These are phyloP conservation scores for Sphaerulina musiva DNA, from an alignment of 2,329 filamentous ascomycete genomes.

Conservation along the genomic window DNA sequence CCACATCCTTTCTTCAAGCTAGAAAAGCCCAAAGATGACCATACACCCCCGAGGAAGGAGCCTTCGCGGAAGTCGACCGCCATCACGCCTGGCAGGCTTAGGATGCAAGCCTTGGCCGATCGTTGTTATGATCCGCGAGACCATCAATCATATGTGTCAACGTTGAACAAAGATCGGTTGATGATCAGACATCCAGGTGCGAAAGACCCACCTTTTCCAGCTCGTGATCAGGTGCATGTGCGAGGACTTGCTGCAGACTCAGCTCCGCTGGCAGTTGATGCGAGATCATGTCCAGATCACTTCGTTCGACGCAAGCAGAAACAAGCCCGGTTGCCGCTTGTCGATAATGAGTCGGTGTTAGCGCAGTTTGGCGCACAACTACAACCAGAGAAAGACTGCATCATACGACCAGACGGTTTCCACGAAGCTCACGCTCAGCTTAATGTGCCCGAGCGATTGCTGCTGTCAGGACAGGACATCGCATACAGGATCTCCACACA, in stretches of 20 bases:
- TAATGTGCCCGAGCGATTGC: slow-evolving; percentile 27
- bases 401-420: slow-evolving; percentile 28
- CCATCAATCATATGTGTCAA: slow-evolving; percentile 22
- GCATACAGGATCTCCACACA: slow-evolving; percentile 30
- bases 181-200: slow-evolving; percentile 58
- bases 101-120: slow-evolving; percentile 26
- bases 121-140: slow-evolving; percentile 18
- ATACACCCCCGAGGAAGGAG: slow-evolving; percentile 25
- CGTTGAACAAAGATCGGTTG: slow-evolving; percentile 30
- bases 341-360: slow-evolving; percentile 23
- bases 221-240: slow-evolving; percentile 57
- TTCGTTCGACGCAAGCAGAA: slow-evolving; percentile 36
- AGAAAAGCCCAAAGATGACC: slow-evolving; percentile 39
- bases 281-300: neutral
- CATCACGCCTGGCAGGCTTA: slow-evolving; percentile 44
- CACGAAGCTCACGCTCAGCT: slow-evolving; percentile 30
- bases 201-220: slow-evolving; percentile 64
- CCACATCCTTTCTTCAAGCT: slow-evolving; percentile 66
- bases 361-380: slow-evolving; percentile 18
- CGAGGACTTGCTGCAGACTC: slow-evolving; percentile 39
- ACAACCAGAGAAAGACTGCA: slow-evolving; percentile 18
- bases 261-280: neutral
- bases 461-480: slow-evolving; percentile 36
- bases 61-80: slow-evolving; percentile 35
- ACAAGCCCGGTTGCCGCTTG: slow-evolving; percentile 22